Evolutionary conservation across 78 protist genomes (phyloP).

Genomic region (Dictyostelium capitatum): DNA sequence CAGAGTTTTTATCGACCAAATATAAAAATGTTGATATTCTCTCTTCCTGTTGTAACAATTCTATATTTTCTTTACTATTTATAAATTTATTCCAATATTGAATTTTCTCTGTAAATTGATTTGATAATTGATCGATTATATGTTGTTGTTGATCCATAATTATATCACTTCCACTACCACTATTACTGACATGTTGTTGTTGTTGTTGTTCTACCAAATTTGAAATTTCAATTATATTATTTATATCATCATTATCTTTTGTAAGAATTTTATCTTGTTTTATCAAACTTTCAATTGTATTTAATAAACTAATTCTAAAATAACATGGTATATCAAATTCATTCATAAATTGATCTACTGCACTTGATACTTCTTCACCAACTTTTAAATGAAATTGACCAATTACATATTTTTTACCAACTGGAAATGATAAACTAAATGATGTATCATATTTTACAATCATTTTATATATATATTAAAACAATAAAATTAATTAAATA

Average conservation of each 20-base stretch:
- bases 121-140: constrained; percentile 10
- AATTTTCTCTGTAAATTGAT: constrained; percentile 50
- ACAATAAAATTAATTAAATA: background rate
- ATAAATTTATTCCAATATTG: constrained; percentile 51
- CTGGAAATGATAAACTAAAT: constrained; percentile 63
- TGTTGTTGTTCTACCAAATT: background rate
- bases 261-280: background rate
- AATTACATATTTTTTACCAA: constrained; percentile 62
- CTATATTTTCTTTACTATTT: constrained; percentile 28
- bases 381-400: constrained; percentile 27
- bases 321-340: constrained; percentile 67
- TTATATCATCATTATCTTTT: constrained; percentile 18
- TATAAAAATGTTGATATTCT: constrained; percentile 50
- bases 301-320: constrained; percentile 18
- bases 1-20: constrained; percentile 31
- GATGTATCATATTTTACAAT: constrained; percentile 37
- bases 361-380: constrained; percentile 52
- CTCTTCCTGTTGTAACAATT: constrained; percentile 31
- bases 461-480: constrained; percentile 20
- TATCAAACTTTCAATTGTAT: constrained; percentile 23
- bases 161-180: no score
- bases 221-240: background rate
- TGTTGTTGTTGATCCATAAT: background rate
- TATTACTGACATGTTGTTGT: background rate
- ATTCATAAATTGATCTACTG: constrained; percentile 57